A percentile compares a stretch with the other conserved stretches of the same genome.
Evolutionary conservation across 768 basidiomycete species (phyloP).

Genomic region (Cantharellus cinnabarinus): DNA sequence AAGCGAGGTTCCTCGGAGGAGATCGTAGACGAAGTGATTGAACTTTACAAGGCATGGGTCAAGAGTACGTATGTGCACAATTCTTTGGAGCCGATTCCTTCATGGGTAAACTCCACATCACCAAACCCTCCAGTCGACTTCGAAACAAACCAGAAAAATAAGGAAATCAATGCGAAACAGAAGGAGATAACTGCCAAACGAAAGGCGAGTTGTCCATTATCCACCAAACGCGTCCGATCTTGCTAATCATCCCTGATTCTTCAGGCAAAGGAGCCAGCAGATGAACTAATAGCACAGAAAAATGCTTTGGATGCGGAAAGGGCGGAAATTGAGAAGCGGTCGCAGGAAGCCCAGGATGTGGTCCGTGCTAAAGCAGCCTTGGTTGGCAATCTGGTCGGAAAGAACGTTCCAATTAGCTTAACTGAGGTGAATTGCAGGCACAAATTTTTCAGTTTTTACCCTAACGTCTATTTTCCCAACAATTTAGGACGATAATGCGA

Average conservation of each 20-base stretch:
- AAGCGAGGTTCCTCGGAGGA: conserved; percentile 80
- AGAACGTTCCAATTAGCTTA: conserved; percentile 61
- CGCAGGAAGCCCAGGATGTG: conserved; percentile 49
- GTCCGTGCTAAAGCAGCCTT: conserved; percentile 66
- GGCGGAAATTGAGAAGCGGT: conserved; percentile 51
- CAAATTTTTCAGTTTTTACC: background rate
- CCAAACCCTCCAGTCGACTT: conserved; percentile 46
- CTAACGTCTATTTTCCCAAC: background rate
- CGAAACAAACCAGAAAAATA: conserved; percentile 54
- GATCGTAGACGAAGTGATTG: conserved; percentile 83
- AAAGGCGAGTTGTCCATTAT: conserved; percentile 32
- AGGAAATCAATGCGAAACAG: conserved; percentile 76
- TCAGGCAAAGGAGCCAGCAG: conserved; percentile 80
- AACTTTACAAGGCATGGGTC: conserved; percentile 84
- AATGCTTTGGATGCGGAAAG: conserved; percentile 68
- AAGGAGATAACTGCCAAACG: conserved; percentile 90
- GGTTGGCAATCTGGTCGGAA: conserved; percentile 86
- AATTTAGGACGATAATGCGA: conserved; percentile 70
- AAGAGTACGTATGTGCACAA: conserved; percentile 41
- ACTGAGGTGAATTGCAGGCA: conserved; percentile 46
- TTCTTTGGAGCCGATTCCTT: too few species aligned
- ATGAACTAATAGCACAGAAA: conserved; percentile 71
- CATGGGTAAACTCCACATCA: too few species aligned
- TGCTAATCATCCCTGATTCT: background rate
- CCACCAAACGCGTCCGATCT: background rate